phyloP scores from a whole-genome alignment of 306 rosid genomes.

The Notholithocarpus densiflorus region DNA sequence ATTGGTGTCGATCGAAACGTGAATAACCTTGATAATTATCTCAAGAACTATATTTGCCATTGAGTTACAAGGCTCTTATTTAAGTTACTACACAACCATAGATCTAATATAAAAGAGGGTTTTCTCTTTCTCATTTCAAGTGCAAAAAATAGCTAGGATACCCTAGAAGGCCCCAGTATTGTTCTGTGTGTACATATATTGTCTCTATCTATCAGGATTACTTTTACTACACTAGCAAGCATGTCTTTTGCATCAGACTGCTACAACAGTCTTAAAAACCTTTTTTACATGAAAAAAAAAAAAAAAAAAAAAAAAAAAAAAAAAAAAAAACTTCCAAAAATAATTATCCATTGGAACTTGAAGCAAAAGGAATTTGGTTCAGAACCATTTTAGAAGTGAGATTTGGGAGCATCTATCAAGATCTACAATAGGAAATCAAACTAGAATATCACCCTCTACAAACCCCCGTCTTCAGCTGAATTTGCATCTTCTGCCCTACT shows the following conservation, averaged over 20 bases:
- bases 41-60: too few species aligned
- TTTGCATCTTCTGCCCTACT: conserved; percentile 63
- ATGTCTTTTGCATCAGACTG: conserved; percentile 22
- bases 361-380: background rate
- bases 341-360: conserved; percentile 12
- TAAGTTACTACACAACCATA: background rate
- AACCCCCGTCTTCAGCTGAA: conserved; percentile 37
- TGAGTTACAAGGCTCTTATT: too few species aligned
- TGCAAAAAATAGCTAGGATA: background rate
- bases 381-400: background rate
- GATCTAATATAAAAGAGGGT: background rate
- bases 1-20: too few species aligned
- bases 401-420: conserved; percentile 5
- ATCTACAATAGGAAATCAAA: conserved; percentile 5
- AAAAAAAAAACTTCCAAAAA: conserved; percentile 3
- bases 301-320: conserved; percentile 27
- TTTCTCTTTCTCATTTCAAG: background rate
- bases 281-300: conserved; percentile 12
- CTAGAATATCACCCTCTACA: conserved; percentile 22
- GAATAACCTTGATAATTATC: too few species aligned
- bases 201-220: background rate
- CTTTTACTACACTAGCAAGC: conserved; percentile 8
- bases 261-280: conserved; percentile 20
- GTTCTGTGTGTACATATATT: background rate
- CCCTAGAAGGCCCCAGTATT: background rate